Conservation (phyloP, 2,329 filamentous ascomycete genomes). For the Epichloe sp. region DNA sequence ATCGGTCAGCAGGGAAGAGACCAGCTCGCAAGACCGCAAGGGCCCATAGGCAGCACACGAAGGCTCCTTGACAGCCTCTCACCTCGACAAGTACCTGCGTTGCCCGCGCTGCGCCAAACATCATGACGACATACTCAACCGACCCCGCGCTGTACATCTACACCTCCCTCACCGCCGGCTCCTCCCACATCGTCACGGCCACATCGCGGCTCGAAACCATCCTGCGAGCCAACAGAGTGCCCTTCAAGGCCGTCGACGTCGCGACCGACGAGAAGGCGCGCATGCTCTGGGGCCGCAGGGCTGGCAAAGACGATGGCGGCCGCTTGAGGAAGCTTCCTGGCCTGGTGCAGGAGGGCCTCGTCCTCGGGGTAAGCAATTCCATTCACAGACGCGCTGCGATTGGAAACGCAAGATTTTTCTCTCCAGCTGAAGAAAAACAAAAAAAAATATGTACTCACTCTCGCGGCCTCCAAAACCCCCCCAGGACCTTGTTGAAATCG, state of each 20-base stretch:
- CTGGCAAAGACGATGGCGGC: conserved; percentile 54
- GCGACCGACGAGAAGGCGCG: conserved; percentile 81
- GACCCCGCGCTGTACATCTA: conserved; percentile 81
- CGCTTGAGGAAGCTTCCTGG: conserved; percentile 68
- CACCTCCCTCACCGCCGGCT: conserved; percentile 89
- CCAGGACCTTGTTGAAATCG: conserved; percentile 83
- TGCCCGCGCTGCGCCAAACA: conserved; percentile 3
- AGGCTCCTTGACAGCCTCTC: too few species aligned
- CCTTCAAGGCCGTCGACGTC: conserved; percentile 84
- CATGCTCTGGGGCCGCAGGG: conserved; percentile 75
- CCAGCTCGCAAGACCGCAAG: too few species aligned
- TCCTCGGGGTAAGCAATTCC: conserved; percentile 60
- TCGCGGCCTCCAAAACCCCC: background rate
- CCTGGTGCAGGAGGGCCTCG: conserved; percentile 72
- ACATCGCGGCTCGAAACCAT: conserved; percentile 95
- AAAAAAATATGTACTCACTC: background rate
- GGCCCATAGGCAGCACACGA: too few species aligned
- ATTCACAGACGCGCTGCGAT: too few species aligned
- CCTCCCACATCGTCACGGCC: conserved; percentile 89
- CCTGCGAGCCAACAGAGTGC: conserved; percentile 83
- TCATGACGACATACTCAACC: conserved; percentile 34
- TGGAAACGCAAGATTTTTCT: too few species aligned
- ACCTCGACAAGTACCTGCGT: background rate
- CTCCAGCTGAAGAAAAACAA: too few species aligned
- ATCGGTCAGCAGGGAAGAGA: background rate